These are phyloP conservation scores for Eruca vesicaria DNA, from an alignment of 441 rosid species.

Conservation along the genomic window DNA sequence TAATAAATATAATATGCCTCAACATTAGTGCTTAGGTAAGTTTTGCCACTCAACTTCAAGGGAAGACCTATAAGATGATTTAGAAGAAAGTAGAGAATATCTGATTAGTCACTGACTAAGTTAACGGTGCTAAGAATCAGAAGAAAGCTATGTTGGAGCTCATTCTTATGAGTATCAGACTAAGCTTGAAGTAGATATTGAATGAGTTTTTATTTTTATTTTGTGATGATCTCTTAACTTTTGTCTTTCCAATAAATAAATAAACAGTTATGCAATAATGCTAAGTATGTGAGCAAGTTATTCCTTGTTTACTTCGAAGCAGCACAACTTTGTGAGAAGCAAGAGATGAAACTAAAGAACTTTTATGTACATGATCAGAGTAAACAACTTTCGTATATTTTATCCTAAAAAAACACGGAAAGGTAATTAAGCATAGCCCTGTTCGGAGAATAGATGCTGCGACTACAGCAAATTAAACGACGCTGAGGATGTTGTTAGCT, in stretches of 20 bases:
- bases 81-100: neutral
- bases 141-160: neutral
- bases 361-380: neutral
- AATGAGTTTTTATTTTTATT: neutral
- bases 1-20: no score
- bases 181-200: neutral
- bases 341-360: no score
- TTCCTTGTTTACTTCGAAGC: neutral
- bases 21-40: no score
- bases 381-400: neutral
- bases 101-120: neutral
- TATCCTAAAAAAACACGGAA: neutral
- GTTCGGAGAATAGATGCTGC: no score
- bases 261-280: neutral
- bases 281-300: no score
- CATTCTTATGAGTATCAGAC: neutral
- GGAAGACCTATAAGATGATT: neutral
- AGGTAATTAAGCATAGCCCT: neutral
- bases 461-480: no score
- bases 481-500: no score
- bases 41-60: no score
- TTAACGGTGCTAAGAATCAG: neutral
- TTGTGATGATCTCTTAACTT: neutral
- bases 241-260: no score
- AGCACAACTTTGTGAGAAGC: neutral